Base-by-base conservation (phyloP, 257 asterid species). In the Coffea eugenioides region DNA sequence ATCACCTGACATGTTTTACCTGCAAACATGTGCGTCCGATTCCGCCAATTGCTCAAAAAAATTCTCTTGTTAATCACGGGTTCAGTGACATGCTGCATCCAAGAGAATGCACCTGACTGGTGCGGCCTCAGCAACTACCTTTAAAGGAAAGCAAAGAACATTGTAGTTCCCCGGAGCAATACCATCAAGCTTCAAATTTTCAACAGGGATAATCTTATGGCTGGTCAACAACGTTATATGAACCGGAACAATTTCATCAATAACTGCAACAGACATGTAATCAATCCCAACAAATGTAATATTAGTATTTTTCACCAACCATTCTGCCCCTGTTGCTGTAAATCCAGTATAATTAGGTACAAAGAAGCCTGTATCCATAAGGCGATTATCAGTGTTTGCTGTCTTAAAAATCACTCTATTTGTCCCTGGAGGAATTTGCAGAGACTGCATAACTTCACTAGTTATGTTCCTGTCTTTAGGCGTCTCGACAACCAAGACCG, bases 381-480 rank as follows among this genome's bases (percentile, higher is more conserved):
- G 68, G 34, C 14, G 11, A n/a, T 62, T 62, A 8, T 62, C 6
- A n/a, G 68, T 62, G 68, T 62, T 62, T 8, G 68, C 8, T 23
- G 68, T 62, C 68, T 62, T 62, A 4, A 62, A 62, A 62, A 62
- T 62, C 20, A 62, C 68, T 62, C 68, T 31, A 1, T 62, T n/a
- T 62, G 68, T 62, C 10, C 36, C 68, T n/a, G n/a, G 27, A 3
- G 68, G 68, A 62, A 62, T 62, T 2, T 62, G 31, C 12, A 62
- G 34, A 62, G 68, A 62, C 5, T 10, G 5, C 68, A 62, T 23
- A 25, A 62, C 68, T n/a, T 23, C 6, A 62, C 15, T 97, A 14
- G 97, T 94, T 75, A 92, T 86, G 78, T 94, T 92, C 77, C 80
- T 85, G 90, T 92, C 88, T 71, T 92, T 89, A 9, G 98, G 97